These are phyloP conservation scores for Lichtheimia hyalospora DNA, from an alignment of 371 early-diverging fungal genomes.

Conservation along the genomic window DNA sequence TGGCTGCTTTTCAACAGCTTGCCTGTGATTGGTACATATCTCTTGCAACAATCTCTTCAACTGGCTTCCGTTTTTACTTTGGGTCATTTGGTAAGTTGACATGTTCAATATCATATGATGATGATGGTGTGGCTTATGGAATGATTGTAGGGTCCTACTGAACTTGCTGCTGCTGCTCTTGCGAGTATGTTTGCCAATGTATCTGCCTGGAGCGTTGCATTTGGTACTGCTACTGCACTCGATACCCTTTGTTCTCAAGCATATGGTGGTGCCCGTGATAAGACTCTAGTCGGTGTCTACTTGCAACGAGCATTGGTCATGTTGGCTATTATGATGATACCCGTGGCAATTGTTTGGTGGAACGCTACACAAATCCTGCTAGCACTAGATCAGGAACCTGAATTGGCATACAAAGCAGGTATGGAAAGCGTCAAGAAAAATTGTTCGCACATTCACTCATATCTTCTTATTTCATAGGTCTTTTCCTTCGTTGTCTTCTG, in stretches of 20 bases:
- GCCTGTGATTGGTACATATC: conserved; percentile 65
- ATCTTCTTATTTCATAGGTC: conserved; percentile 34
- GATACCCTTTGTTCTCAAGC: conserved; percentile 91
- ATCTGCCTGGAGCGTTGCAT: conserved; percentile 78
- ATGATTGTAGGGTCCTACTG: conserved; percentile 51
- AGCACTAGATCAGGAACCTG: conserved; percentile 44
- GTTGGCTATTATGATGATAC: conserved; percentile 62
- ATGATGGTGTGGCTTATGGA: conserved; percentile 1
- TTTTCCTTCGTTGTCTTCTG: conserved; percentile 67
- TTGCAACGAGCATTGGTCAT: conserved; percentile 84
- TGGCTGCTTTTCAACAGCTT: conserved; percentile 53
- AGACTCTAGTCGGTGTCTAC: conserved; percentile 73
- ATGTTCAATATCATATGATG: not conserved
- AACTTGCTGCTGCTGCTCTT: conserved; percentile 78
- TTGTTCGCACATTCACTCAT: not conserved
- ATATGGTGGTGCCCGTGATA: conserved; percentile 73
- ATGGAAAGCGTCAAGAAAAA: no score
- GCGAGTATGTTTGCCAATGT: conserved; percentile 83
- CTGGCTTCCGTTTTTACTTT: conserved; percentile 62
- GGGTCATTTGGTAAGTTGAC: conserved; percentile 60
- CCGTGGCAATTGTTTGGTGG: conserved; percentile 80
- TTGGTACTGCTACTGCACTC: conserved; percentile 79
- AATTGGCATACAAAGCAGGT: conserved; percentile 42
- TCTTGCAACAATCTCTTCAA: conserved; percentile 65
- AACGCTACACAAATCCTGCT: conserved; percentile 56